Evolutionary conservation across 179 eudicot genomes (phyloP).

Genomic region (Amaranthus tricolor): DNA sequence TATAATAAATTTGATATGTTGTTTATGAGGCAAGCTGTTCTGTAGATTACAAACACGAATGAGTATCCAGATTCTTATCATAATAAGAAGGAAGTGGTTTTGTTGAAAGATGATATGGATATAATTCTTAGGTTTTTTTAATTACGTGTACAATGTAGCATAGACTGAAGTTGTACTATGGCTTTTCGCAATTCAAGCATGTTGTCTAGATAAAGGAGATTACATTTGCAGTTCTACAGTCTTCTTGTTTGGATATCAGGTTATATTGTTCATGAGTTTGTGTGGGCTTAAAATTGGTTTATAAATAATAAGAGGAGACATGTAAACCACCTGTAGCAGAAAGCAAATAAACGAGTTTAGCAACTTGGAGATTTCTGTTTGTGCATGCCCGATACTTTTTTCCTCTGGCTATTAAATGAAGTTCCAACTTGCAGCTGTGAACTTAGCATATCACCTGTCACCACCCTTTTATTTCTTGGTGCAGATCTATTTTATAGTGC

Average conservation of each 20-base stretch:
- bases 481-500: background rate
- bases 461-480: background rate
- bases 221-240: background rate
- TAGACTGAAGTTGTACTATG: background rate
- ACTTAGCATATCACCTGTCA: background rate
- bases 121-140: background rate
- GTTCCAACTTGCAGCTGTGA: background rate
- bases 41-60: background rate
- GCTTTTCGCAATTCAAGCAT: background rate
- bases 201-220: background rate
- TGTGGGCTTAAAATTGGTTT: background rate
- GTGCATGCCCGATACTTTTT: background rate
- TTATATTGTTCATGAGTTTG: background rate
- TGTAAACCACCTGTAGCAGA: background rate
- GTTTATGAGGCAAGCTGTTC: no score
- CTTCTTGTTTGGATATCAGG: background rate
- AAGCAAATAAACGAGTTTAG: background rate
- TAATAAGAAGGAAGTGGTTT: background rate
- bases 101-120: background rate
- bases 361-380: background rate
- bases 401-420: conserved; percentile 1
- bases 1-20: no score
- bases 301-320: background rate
- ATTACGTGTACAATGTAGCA: background rate
- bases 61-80: background rate